A percentile compares a stretch with the other conserved stretches of the same genome.
These are phyloP conservation scores for Kalanchoe fedtschenkoi DNA, from an alignment of 164 flowering plant genomes.

Conservation along the genomic window DNA sequence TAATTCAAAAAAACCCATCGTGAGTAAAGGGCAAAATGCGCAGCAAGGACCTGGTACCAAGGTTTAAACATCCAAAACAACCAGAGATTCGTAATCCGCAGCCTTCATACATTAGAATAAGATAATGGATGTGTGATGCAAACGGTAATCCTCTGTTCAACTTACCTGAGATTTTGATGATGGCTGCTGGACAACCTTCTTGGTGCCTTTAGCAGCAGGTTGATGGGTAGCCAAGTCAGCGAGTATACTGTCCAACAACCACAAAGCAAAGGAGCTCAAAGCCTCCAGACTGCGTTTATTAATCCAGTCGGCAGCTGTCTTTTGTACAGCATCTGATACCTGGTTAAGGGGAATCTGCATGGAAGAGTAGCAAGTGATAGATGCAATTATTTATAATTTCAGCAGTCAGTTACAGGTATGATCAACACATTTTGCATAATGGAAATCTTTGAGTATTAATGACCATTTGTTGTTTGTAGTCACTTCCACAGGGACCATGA, in stretches of 20 bases:
- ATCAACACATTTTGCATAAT: too few species aligned
- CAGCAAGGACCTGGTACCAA: background rate
- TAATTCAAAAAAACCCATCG: too few species aligned
- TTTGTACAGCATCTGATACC: slow-evolving; percentile 71
- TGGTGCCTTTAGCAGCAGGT: slow-evolving; percentile 50
- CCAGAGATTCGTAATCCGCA: background rate
- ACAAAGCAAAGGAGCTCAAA: slow-evolving; percentile 54
- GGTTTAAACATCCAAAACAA: background rate
- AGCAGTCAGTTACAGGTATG: too few species aligned
- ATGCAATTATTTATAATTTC: background rate
- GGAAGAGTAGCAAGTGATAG: background rate
- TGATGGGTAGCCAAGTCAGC: slow-evolving; percentile 57
- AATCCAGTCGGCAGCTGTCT: slow-evolving; percentile 84
- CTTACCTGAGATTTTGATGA: slow-evolving; percentile 80
- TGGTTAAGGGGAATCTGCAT: slow-evolving; percentile 64
- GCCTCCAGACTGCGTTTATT: slow-evolving; percentile 47
- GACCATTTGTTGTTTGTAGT: background rate
- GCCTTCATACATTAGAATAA: too few species aligned
- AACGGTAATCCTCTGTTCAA: background rate
- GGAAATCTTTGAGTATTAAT: too few species aligned
- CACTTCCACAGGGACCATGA: background rate
- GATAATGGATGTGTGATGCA: background rate
- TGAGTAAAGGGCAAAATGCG: background rate
- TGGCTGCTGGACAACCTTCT: slow-evolving; percentile 46
- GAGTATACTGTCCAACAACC: slow-evolving; percentile 63